Evolutionary conservation across 192 early-diverging fungal species (phyloP), one percentile per base, ranked within the genome.

Genomic region (Entomortierella chlamydospora): DNA sequence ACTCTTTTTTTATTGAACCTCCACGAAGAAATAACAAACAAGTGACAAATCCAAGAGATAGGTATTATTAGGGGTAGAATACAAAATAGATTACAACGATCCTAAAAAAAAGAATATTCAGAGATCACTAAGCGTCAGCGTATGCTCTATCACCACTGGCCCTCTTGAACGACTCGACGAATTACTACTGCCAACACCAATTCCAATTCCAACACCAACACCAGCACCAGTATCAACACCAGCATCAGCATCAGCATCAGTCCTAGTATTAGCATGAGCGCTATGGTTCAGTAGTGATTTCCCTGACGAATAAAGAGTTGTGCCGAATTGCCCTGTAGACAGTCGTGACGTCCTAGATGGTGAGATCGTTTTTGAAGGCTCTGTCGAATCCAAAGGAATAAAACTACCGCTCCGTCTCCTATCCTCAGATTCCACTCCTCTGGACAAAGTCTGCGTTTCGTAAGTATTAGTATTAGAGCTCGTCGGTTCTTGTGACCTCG

Each of bases 351-450:
- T 25, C 34, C 41, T 56, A 25, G 55, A 42, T 1, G 50, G 28
- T 33, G 59, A 33, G 4, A n/a, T 4, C 45, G 54, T 18, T 15
- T 41, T 50, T 23, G 28, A 31, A 6, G 55, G 8, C 20, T 18
- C 53, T 20, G 3, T n/a, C 37, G 26, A 17, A 12, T 64, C 61
- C 23, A 73, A 11, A 0, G 71, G 71, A 15, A 73, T 64, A 51
- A 73, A 73, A 11, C 71, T 73, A 8, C 71, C 71, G 22, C 71
- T 73, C 49, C 71, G 47, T 9, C 71, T 62, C 11, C 71, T 61
- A 25, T 64, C 30, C 28, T 65, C 70, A 2, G 37, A 25, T n/a
- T 72, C 54, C 33, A 33, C 67, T 69, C 22, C 2, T 18, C 3
- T 51, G 57, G 18, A 6, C 11, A 28, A 17, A 2, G 15, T n/a